These are phyloP conservation scores for Naganishia vishniacii DNA, from an alignment of 768 basidiomycete species.

Conservation along the genomic window DNA sequence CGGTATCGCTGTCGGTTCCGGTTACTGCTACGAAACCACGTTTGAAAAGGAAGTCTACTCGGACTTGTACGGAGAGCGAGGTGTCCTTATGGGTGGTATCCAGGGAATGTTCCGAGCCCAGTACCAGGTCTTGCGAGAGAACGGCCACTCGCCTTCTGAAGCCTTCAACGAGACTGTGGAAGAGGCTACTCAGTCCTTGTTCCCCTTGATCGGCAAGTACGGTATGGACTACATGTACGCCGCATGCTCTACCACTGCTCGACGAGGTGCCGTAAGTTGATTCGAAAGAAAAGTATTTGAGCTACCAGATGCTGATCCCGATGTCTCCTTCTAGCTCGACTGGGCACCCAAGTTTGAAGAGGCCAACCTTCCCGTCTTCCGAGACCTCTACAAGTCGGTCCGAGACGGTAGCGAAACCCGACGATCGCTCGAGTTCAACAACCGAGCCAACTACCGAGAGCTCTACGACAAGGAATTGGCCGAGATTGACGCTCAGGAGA, in stretches of 20 bases:
- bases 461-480: slow-evolving; percentile 86
- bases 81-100: slow-evolving; percentile 98
- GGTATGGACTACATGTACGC: slow-evolving; percentile 99
- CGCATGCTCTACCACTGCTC: slow-evolving; percentile 97
- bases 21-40: slow-evolving; percentile 95
- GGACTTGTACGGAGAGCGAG: slow-evolving; percentile 98
- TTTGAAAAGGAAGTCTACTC: slow-evolving; percentile 99
- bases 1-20: slow-evolving; percentile 89
- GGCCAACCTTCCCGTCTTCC: slow-evolving; percentile 89
- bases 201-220: slow-evolving; percentile 90
- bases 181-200: slow-evolving; percentile 81
- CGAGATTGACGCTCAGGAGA: slow-evolving; percentile 96
- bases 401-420: slow-evolving; percentile 93
- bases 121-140: slow-evolving; percentile 57
- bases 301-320: background rate
- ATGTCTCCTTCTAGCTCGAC: slow-evolving; percentile 57
- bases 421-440: slow-evolving; percentile 93
- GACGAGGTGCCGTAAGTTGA: slow-evolving; percentile 67
- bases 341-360: slow-evolving; percentile 90
- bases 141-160: slow-evolving; percentile 86
- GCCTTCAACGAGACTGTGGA: slow-evolving; percentile 99
- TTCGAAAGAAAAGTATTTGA: background rate
- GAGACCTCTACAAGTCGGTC: slow-evolving; percentile 90
- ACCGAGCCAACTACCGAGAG: slow-evolving; percentile 81
- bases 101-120: slow-evolving; percentile 99